Evolutionary conservation across 2,329 filamentous ascomycete species (phyloP), one percentile per base, ranked within the genome.

Genomic region (Hypoxylon sp.): DNA sequence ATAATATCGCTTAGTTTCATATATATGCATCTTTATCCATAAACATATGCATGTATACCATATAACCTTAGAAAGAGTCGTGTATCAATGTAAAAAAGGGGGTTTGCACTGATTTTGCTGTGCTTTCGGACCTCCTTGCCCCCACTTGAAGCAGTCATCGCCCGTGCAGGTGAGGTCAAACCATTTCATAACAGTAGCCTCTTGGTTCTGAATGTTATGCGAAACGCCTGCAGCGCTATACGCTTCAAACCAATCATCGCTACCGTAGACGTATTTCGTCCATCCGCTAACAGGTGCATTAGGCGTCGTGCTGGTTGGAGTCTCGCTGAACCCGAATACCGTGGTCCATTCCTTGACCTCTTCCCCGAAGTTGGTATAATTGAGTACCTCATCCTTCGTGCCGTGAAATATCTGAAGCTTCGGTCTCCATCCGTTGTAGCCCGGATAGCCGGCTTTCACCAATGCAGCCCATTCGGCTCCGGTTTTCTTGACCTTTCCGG

Each of bases 371-470:
- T 87, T 87, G 52, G 79, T 78, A 25, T 84, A 85, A 43, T 81
- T 78, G 1, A 89, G 75, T 3, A 81, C 81, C 30, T 82, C 79
- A 67, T 89, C 86, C 0, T 68, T 72, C 3, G 82, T 84, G 8
- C 87, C 87, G 72, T 89, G 87, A 74, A 85, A 85, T 41, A 88
- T 79, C 74, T 87, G 85, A 78, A 89, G 80, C 71, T 84, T 84
- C 0, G 87, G 86, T 11, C 85, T 76, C 52, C 81, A 78, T 0
- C 85, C 84, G 1, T 73, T 78, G 69, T 87, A 87, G 0, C 78
- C 81, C 0, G 84, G 83, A 66, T 85, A 85, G 65, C 82, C 85
- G 0, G 74, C 76, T 51, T 71, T 55, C 5, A 82, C 80, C 3
- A 79, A 57, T 1, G 69, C 70, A 0, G 73, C 77, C 79, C 79